Percentiles rank a stretch among this genome's conserved stretches.
These are phyloP conservation scores for Gossypium bickii DNA, from an alignment of 345 rosid species.

Conservation along the genomic window DNA sequence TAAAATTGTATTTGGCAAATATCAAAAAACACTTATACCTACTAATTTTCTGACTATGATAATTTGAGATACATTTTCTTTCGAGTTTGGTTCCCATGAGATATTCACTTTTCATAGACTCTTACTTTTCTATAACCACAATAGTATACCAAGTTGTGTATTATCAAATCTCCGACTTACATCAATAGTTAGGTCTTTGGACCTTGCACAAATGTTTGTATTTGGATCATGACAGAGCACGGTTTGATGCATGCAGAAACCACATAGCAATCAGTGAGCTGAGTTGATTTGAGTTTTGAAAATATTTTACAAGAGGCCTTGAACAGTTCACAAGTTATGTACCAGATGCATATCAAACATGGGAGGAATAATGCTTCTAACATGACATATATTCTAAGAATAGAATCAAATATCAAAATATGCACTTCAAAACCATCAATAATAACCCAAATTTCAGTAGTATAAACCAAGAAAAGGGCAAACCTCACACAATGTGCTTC, in stretches of 20 bases:
- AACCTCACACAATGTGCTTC: constrained; percentile 97
- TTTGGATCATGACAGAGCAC: background rate
- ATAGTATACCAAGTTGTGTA: background rate
- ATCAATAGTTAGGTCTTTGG: background rate
- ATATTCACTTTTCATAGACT: background rate
- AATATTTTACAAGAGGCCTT: background rate
- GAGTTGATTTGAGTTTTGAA: background rate
- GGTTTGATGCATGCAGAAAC: background rate
- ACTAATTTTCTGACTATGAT: background rate
- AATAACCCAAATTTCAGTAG: background rate
- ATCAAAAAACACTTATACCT: background rate
- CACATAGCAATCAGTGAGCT: background rate
- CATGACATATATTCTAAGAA: background rate
- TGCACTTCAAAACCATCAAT: background rate
- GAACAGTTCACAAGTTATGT: background rate
- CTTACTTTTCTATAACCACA: background rate
- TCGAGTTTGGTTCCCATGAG: background rate
- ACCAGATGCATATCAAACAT: background rate
- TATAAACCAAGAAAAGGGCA: background rate
- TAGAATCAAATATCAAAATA: too few relatives aligned
- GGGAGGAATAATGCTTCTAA: background rate
- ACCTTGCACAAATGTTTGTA: background rate
- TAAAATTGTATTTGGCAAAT: background rate
- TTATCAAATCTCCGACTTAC: background rate
- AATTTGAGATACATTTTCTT: background rate